A percentile compares a stretch with the other conserved stretches of the same genome.
These are phyloP conservation scores for Penstemon eatonii DNA, from an alignment of 257 asterid species.

Conservation along the genomic window DNA sequence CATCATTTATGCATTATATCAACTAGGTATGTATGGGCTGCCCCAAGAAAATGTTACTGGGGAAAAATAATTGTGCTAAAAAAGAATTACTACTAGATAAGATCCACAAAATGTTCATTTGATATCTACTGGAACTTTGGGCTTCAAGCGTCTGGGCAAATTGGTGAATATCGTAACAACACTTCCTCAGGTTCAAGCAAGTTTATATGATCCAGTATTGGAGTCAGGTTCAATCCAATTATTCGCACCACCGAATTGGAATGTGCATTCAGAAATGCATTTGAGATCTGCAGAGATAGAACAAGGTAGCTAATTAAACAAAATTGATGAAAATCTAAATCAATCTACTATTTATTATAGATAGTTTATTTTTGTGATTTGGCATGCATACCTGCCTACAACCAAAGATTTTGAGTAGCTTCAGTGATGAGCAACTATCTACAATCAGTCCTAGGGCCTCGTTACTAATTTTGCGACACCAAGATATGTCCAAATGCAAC, in stretches of 20 bases:
- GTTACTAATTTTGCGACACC: slow-evolving; percentile 61
- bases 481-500: slow-evolving; percentile 68
- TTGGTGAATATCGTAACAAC: slow-evolving; percentile 45
- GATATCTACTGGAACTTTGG: background rate
- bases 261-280: slow-evolving; percentile 52
- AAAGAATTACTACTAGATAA: background rate
- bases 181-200: slow-evolving; percentile 45
- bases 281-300: slow-evolving; percentile 54
- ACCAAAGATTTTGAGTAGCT: slow-evolving; percentile 74
- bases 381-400: slow-evolving; percentile 66
- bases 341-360: background rate
- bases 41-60: background rate
- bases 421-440: slow-evolving; percentile 68
- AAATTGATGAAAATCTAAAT: too few species aligned
- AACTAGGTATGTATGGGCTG: background rate
- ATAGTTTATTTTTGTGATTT: background rate
- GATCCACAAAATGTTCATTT: background rate
- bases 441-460: slow-evolving; percentile 76
- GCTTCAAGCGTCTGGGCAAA: slow-evolving; percentile 20
- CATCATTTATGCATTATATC: too few species aligned
- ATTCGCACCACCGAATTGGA: slow-evolving; percentile 56
- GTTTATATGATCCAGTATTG: slow-evolving; percentile 38
- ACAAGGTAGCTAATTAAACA: background rate
- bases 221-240: slow-evolving; percentile 42
- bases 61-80: too few species aligned